These are phyloP conservation scores for Kalaharituber pfeilii DNA, from an alignment of 2,329 filamentous ascomycete genomes.

Conservation along the genomic window DNA sequence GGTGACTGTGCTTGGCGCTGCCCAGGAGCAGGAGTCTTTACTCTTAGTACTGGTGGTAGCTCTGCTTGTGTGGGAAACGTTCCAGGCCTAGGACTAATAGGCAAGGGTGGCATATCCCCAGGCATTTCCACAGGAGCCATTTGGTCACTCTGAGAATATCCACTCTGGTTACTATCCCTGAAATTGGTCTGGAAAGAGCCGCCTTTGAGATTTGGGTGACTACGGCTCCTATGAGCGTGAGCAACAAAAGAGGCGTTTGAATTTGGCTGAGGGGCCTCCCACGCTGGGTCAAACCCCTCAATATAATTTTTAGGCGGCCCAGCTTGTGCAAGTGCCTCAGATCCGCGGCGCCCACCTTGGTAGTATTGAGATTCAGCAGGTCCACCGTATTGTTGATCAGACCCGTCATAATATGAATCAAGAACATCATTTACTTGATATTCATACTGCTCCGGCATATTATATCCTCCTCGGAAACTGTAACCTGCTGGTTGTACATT, in stretches of 20 bases:
- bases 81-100: constrained; percentile 24
- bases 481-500: background rate
- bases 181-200: no score
- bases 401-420: constrained; percentile 31
- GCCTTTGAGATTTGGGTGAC: constrained; percentile 33
- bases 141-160: constrained; percentile 32
- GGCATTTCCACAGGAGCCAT: constrained; percentile 60
- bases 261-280: constrained; percentile 1
- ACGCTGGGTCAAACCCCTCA: background rate
- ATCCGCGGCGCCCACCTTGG: background rate
- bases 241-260: constrained; percentile 1
- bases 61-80: constrained; percentile 3
- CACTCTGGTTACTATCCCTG: constrained; percentile 34
- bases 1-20: background rate
- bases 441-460: constrained; percentile 20
- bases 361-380: constrained; percentile 5
- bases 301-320: background rate
- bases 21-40: constrained; percentile 9
- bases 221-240: constrained; percentile 27
- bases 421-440: constrained; percentile 36
- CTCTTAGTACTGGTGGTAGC: constrained; percentile 11
- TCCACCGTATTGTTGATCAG: constrained; percentile 9
- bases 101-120: constrained; percentile 41
- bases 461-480: background rate
- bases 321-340: background rate